Evolutionary conservation across 83 land plant genomes (phyloP).

Genomic region (Diphasiastrum complanatum): DNA sequence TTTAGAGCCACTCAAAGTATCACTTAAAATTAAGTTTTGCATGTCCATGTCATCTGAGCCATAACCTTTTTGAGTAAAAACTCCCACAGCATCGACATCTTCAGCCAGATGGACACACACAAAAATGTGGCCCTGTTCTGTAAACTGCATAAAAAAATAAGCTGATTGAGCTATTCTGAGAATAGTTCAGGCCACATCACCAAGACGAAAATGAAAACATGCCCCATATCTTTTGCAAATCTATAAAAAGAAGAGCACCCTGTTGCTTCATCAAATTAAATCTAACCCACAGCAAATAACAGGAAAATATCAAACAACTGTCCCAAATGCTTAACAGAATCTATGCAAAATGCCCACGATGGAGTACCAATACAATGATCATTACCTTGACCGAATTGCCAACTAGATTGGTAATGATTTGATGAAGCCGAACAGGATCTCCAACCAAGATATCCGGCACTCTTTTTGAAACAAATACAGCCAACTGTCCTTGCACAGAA

Average conservation of each 20-base stretch:
- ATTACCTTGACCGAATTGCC: slow-evolving; percentile 88
- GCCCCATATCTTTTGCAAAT: neutral
- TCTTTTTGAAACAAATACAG: slow-evolving; percentile 68
- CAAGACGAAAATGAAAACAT: no score
- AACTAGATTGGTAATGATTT: slow-evolving; percentile 82
- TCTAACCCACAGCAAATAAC: no score
- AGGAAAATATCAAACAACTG: no score
- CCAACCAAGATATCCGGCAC: slow-evolving; percentile 77
- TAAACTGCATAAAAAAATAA: slow-evolving; percentile 70
- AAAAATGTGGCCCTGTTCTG: slow-evolving; percentile 67
- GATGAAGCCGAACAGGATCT: slow-evolving; percentile 83
- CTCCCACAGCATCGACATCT: slow-evolving; percentile 39
- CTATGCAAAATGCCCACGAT: no score
- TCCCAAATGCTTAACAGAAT: no score
- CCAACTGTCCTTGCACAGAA: slow-evolving; percentile 47
- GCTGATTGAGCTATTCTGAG: no score
- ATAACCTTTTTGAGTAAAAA: no score
- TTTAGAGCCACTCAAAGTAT: no score
- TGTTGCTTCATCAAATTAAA: neutral
- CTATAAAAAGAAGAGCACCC: neutral
- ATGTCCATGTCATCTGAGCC: no score
- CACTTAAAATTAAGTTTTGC: no score
- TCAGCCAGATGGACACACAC: slow-evolving; percentile 64
- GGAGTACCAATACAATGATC: no score
- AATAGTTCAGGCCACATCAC: no score